phyloP scores from a whole-genome alignment of 192 early-diverging fungal species.

The Diversispora eburnea region DNA sequence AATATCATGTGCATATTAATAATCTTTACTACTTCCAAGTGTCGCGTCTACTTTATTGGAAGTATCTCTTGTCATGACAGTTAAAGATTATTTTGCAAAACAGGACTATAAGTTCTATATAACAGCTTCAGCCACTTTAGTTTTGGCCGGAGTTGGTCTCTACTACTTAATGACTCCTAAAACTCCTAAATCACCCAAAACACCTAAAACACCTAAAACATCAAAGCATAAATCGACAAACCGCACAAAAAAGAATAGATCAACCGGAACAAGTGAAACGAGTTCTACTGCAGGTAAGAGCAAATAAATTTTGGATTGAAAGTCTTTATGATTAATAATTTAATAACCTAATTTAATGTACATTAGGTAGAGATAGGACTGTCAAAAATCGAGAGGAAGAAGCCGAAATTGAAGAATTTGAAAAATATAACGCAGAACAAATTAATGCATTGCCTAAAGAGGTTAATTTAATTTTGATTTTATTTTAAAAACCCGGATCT shows the following conservation, averaged over 20 bases:
- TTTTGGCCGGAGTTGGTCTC: slow-evolving; percentile 57
- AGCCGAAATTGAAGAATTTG: slow-evolving; percentile 32
- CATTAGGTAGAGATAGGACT: slow-evolving; percentile 28
- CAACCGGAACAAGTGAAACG: slow-evolving; percentile 28
- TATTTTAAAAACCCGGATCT: background rate
- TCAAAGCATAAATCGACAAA: slow-evolving; percentile 22
- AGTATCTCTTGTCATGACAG: background rate
- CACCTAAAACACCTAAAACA: slow-evolving; percentile 38
- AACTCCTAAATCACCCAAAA: slow-evolving; percentile 34
- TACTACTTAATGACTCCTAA: slow-evolving; percentile 58
- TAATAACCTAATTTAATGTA: background rate
- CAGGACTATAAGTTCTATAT: slow-evolving; percentile 72
- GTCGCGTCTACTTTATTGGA: slow-evolving; percentile 13
- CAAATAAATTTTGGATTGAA: background rate
- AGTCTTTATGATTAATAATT: background rate
- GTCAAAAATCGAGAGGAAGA: slow-evolving; percentile 8
- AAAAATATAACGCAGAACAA: slow-evolving; percentile 36
- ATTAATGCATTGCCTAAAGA: slow-evolving; percentile 36
- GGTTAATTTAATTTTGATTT: slow-evolving; percentile 26
- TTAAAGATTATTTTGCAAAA: slow-evolving; percentile 53
- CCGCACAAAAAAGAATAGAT: no score
- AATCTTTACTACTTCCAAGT: background rate
- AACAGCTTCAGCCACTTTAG: slow-evolving; percentile 54
- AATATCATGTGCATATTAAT: no score
- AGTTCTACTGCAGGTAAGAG: background rate